These are phyloP conservation scores for Hordeum pubiflorum DNA, from an alignment of 202 grass and related monocot genomes.

Conservation along the genomic window DNA sequence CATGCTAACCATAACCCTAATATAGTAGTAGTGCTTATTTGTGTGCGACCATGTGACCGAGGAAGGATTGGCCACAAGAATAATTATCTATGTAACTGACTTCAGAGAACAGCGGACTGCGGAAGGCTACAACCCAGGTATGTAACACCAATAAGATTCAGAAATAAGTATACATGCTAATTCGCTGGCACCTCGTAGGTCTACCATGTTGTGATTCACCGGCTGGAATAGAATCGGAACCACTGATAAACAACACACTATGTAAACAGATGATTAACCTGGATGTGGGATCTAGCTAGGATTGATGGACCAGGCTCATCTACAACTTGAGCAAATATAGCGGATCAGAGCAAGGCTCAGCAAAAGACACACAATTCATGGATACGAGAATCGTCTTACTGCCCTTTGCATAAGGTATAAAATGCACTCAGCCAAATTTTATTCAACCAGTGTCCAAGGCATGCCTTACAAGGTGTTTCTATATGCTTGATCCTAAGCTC, in stretches of 20 bases:
- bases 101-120: neutral
- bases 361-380: neutral
- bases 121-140: neutral
- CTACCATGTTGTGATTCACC: neutral
- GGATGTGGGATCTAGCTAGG: neutral
- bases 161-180: neutral
- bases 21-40: neutral
- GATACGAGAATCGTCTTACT: too few relatives aligned
- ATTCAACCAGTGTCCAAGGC: too few relatives aligned
- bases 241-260: neutral
- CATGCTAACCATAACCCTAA: neutral
- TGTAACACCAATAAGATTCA: slow-evolving; percentile 8
- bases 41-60: neutral
- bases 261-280: slow-evolving; percentile 8
- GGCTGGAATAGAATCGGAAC: neutral
- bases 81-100: neutral
- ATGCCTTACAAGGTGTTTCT: slow-evolving; percentile 30
- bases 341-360: neutral
- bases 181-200: neutral
- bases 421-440: too few relatives aligned
- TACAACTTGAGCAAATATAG: neutral
- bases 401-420: too few relatives aligned
- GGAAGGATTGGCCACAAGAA: neutral
- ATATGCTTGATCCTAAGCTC: slow-evolving; percentile 13
- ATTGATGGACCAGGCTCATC: neutral